Base-by-base conservation (phyloP, 1,284 basidiomycete species). In the Tausonia pullulans region DNA sequence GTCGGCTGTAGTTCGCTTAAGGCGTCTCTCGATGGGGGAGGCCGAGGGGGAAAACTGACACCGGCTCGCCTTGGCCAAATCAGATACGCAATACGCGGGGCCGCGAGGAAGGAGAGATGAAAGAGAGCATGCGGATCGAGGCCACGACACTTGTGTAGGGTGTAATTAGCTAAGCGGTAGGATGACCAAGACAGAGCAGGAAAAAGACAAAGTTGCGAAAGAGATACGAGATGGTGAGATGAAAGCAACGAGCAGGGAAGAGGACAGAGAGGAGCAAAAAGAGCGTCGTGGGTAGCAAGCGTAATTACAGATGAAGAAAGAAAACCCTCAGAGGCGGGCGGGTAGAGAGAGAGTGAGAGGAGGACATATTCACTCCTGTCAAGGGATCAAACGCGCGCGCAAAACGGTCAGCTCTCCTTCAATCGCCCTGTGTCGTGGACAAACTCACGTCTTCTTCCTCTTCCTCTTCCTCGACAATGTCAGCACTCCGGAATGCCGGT, bases 291-390 rank as follows among this genome's bases (percentile, higher is more conserved):
- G 27, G 27, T 2, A 27, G 27, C 27, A 27, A 27, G 27, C 27
- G 27, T 27, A 27, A 27, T 27, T 27, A n/a, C n/a, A 49, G 9
- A n/a, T 49, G 48, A 50, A n/a, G 48, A 50, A 10, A 10, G 9
- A 50, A 10, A 50, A 50, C 9, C n/a, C n/a, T 9, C 48, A 50
- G 48, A n/a, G 48, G 9, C 10, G n/a, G n/a, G 48, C 9, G n/a
- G 53, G 46, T 14, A 7, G 45, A 56, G 53, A 41, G 2, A 48
- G 9, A 13, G 16, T 16, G 50, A 62, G 53, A 51, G 54, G 56
- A 62, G 54, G n/a, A n/a, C 59, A 52, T n/a, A 61, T 56, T 44
- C 54, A 62, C 44, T 27, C 48, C 43, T 62, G 53, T 8, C 14
- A 53, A 53, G 8, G 52, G n/a, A 9, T 8, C 14, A 53, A 53